Base-by-base conservation (phyloP, 2,329 filamentous ascomycete genomes). In the Rachicladosporium sp. region DNA sequence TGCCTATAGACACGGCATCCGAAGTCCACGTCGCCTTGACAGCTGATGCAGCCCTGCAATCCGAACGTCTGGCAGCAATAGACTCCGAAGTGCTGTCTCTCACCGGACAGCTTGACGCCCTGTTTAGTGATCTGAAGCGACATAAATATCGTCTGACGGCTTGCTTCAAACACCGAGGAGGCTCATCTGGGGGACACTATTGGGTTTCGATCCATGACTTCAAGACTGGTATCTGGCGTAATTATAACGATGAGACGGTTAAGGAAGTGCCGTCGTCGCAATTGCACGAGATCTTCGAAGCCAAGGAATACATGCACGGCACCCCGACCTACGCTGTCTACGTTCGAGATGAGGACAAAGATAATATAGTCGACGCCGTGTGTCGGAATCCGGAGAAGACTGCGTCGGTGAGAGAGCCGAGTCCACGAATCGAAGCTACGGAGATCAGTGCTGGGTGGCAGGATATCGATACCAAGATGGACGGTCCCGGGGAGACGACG, bases 131-230 rank as follows among this genome's bases (percentile, higher is more conserved):
- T 38, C 72, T 80, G 53, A 70, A 71, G 33, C 66, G 76, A 19
- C 67, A 84, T 35, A 74, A 80, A 8, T 98, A 96, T 58, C 77
- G 77, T 10, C 73, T 98, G 4, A 88, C 95, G 50, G 85, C 89
- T 0, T 82, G 95, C 23, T 93, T 98, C 54, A 89, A 94, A 52
- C 91, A 98, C 57, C 79, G 82, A 12, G 84, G 84, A 27, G 68
- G 70, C 6, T 53, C 59, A 2, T 53, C 54, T n/a, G 71, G 72
- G 27, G 91, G 91, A 0, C 91, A 98, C 60, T 98, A 96, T 64
- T 95, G 86, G 80, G 86, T 95, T 33, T 95, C 88, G 73, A 93
- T 98, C 47, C 83, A 79, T 54, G 91, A 96, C 63, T 93, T 93
- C 59, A 74, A 80, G 48, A 74, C 76, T 35, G 65, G 78, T 29